Base-by-base conservation (phyloP, 257 asterid genomes). In the Osmanthus fragrans region DNA sequence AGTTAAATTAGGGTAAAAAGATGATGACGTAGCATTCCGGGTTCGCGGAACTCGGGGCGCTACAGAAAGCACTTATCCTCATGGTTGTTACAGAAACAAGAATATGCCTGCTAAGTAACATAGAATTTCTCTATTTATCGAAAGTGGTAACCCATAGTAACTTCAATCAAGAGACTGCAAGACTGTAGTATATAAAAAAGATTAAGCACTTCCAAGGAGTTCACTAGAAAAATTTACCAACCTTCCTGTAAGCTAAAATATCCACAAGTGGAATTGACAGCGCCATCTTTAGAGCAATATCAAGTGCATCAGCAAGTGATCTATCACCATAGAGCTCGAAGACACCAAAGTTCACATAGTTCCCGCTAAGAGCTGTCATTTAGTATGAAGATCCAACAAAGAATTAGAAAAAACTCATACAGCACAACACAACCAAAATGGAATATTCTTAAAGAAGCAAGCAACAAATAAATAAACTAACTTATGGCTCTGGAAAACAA, bases 301-400 rank as follows among this genome's bases (percentile, higher is more conserved):
- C 98, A 80, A 93, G 94, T 63, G 94, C 98, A 92, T 93, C 97
- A 54, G 97, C 97, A 79, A 96, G 99, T 76, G 99, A 97, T 87
- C 98, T 88, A 83, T 96, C 99, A 13, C 99, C 99, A 81, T 96
- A 96, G 64, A 96, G 95, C 85, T 96, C 99, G 77, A 96, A 95
- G 74, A 96, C 98, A 18, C 99, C 99, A 78, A 96, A 96, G 86
- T 96, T 96, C 89, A 92, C 97, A 84, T 96, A 96, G 81, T 92
- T 93, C 77, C 99, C 99, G 78, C 92, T 87, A 83, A 96, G 94
- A 58, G 97, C 99, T 96, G 93, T 70, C 74, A 81, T 72, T 73
- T 60, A 45, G 45, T 21, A 76, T 77, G 73, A 80, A 82, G 79
- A 63, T 80, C 32, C 39, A 80, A 65, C 63, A 30, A 34, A 73